Evolutionary conservation across 805 yeast species (phyloP), one percentile per base, ranked within the genome.

Genomic region (Hanseniaspora jakobsenii): DNA sequence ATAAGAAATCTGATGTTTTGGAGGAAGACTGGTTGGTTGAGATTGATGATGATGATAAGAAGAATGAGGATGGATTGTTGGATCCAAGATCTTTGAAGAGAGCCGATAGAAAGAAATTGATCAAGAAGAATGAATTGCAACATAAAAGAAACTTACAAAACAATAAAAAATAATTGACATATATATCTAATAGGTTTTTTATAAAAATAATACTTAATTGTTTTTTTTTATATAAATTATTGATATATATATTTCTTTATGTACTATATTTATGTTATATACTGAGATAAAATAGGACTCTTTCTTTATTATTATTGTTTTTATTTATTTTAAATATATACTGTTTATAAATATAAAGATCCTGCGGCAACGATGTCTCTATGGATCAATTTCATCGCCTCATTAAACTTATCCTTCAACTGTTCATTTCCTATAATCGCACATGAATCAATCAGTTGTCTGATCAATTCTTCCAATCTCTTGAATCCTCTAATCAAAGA

Each of bases 341-440:
- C 16, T 12, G 17, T 24, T 47, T 54, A 61, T 49, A 77, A 59
- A 63, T 91, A 91, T 67, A 91, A 70, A 3, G 96, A 86, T 22
- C 95, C 95, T 19, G 97, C 97, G 52, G 94, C 81, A 43, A 91
- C 97, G 51, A 91, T 81, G 62, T 87, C 97, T 65, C 98, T 81
- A 59, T 87, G 95, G 48, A 91, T 85, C 58, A 89, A 65, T 55
- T 77, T 87, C 51, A 80, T 69, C 3, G 93, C 82, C 55, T 77
- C 74, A 47, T 79, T 87, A 94, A 91, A 86, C 60, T 91, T 89
- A 48, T 74, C 78, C 60, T 82, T 87, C 51, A 91, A 67, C 31
- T 78, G 89, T 27, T 73, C 72, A 60, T 91, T 91, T 49, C 98
- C 99, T 52, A 91, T 91, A 13, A 94, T 84, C 57, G 81, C 84